phyloP scores from a whole-genome alignment of 192 early-diverging fungal genomes.

The Spinellus fusiger region DNA sequence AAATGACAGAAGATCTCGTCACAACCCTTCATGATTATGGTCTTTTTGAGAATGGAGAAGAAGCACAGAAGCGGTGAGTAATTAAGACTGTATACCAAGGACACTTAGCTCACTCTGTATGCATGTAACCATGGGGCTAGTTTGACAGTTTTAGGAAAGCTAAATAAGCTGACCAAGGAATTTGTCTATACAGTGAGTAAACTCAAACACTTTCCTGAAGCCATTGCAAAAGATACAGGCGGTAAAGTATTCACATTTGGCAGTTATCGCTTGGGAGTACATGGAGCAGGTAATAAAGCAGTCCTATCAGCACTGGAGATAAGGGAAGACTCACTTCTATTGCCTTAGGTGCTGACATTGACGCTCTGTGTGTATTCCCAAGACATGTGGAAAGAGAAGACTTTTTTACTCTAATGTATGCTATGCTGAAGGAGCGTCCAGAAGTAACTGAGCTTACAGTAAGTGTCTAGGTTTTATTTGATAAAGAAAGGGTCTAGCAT shows the following conservation, averaged over 20 bases:
- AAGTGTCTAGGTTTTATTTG: neutral
- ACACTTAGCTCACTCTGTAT: neutral
- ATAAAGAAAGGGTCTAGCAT: neutral
- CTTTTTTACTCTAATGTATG: slow-evolving; percentile 87
- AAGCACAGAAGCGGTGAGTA: slow-evolving; percentile 71
- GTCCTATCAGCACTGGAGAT: neutral
- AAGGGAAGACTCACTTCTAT: neutral
- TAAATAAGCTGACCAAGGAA: slow-evolving; percentile 82
- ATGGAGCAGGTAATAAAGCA: slow-evolving; percentile 65
- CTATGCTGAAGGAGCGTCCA: slow-evolving; percentile 64
- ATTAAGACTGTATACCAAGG: neutral
- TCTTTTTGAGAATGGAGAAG: slow-evolving; percentile 84
- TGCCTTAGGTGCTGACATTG: slow-evolving; percentile 83
- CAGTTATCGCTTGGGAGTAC: slow-evolving; percentile 91
- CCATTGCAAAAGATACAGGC: slow-evolving; percentile 76
- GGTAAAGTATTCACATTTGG: slow-evolving; percentile 99
- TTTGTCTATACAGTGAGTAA: slow-evolving; percentile 77
- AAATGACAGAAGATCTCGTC: slow-evolving; percentile 64
- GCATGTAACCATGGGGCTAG: slow-evolving; percentile 28
- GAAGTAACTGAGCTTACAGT: slow-evolving; percentile 87
- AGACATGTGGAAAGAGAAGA: slow-evolving; percentile 83
- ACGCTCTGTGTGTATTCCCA: slow-evolving; percentile 94
- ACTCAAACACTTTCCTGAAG: slow-evolving; percentile 65
- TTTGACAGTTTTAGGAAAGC: slow-evolving; percentile 78
- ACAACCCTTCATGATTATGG: slow-evolving; percentile 66